phyloP scores from a whole-genome alignment of 306 rosid species.

The Betula pendula region DNA sequence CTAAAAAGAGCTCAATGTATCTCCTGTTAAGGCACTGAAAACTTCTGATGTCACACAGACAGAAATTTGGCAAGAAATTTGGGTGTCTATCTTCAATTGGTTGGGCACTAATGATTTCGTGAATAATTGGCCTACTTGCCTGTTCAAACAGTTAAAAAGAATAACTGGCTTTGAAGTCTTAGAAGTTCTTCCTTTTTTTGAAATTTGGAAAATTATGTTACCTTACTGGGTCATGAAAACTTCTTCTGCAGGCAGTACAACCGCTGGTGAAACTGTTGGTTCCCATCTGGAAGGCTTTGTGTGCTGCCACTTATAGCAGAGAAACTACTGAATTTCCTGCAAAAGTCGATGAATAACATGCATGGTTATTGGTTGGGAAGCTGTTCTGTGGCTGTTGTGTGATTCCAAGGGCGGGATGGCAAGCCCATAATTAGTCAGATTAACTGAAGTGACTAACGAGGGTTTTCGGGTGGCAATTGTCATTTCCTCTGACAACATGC shows the following conservation, averaged over 20 bases:
- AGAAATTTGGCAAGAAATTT: not conserved
- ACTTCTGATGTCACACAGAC: not conserved
- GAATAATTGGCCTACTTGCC: not conserved
- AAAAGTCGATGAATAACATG: not conserved
- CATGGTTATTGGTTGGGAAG: not conserved
- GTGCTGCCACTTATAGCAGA: conserved; percentile 49
- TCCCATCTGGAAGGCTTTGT: conserved; percentile 84
- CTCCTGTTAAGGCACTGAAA: not conserved
- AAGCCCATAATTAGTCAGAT: not conserved
- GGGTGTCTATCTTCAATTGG: not conserved
- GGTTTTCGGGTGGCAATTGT: not conserved
- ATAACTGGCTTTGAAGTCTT: not conserved
- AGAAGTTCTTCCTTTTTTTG: not conserved
- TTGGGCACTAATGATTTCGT: not conserved
- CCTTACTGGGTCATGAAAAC: conserved; percentile 13
- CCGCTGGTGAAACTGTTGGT: conserved; percentile 79
- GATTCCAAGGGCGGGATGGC: not conserved
- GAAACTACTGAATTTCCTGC: conserved; percentile 3
- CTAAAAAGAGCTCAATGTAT: not conserved
- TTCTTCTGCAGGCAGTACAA: conserved; percentile 48
- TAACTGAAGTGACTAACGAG: not conserved
- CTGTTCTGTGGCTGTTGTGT: not conserved
- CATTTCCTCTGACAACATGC: not conserved
- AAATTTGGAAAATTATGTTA: not conserved
- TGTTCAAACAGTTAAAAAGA: not conserved